phyloP scores from a whole-genome alignment of 75 land plant genomes.

The Adiantum capillusveneris region DNA sequence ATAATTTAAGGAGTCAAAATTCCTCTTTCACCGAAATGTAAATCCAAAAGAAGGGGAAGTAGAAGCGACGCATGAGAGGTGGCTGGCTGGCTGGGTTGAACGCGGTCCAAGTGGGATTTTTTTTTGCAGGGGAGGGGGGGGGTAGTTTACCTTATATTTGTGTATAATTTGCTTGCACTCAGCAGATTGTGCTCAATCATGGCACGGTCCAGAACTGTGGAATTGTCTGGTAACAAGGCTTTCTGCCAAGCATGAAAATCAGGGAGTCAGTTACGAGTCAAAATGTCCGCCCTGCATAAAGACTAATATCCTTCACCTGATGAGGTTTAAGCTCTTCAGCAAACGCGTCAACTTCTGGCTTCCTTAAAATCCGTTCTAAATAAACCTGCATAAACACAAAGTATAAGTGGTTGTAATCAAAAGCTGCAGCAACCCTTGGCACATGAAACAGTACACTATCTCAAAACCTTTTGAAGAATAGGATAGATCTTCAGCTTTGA shows the following conservation, averaged over 20 bases:
- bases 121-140: too few species aligned
- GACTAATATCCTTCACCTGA: too few species aligned
- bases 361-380: slow-evolving; percentile 88
- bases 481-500: slow-evolving; percentile 94
- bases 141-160: slow-evolving; percentile 73
- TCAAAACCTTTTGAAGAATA: slow-evolving; percentile 85
- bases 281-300: too few species aligned
- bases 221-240: slow-evolving; percentile 95
- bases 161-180: slow-evolving; percentile 98
- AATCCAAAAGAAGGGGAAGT: too few species aligned
- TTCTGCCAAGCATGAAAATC: slow-evolving; percentile 48
- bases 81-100: too few species aligned
- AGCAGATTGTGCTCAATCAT: slow-evolving; percentile 99
- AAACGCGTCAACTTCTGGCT: slow-evolving; percentile 99
- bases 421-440: neutral
- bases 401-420: slow-evolving; percentile 1
- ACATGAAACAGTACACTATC: neutral
- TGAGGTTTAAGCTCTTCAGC: slow-evolving; percentile 90
- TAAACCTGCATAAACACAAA: slow-evolving; percentile 51
- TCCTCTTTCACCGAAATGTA: neutral
- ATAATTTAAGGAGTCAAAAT: neutral
- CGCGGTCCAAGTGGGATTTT: too few species aligned
- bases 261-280: too few species aligned
- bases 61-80: too few species aligned
- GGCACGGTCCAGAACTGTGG: slow-evolving; percentile 94